Percentiles rank a stretch among this genome's conserved stretches.
phyloP scores from a whole-genome alignment of 371 early-diverging fungal species.

The Phascolomyces articulosus region DNA sequence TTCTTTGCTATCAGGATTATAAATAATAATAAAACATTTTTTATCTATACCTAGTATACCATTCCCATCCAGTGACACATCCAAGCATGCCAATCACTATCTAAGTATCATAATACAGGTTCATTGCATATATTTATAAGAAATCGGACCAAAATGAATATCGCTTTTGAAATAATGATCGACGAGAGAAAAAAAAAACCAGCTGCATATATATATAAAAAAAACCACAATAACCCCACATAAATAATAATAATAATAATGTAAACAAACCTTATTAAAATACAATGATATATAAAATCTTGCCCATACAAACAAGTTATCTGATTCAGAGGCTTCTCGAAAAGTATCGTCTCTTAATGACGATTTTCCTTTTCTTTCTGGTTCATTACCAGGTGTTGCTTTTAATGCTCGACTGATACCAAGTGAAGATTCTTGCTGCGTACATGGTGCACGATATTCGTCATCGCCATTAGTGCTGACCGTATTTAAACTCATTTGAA shows the following conservation, averaged over 20 bases:
- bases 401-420: conserved; percentile 42
- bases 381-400: conserved; percentile 17
- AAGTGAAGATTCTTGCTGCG: conserved; percentile 38
- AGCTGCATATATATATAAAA: too few species aligned
- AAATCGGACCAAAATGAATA: neutral
- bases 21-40: neutral
- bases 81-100: conserved; percentile 46
- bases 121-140: neutral
- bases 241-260: neutral
- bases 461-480: conserved; percentile 8
- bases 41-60: conserved; percentile 43
- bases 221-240: neutral
- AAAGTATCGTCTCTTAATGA: conserved; percentile 33
- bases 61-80: conserved; percentile 44
- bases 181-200: neutral
- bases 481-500: neutral
- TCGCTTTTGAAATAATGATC: too few species aligned
- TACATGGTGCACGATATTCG: conserved; percentile 18
- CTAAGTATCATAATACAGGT: conserved; percentile 9
- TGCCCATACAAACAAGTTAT: conserved; percentile 33
- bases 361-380: conserved; percentile 13
- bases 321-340: conserved; percentile 32
- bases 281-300: conserved; percentile 43
- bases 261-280: conserved; percentile 40
- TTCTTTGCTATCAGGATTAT: neutral